Conservation (phyloP, 805 yeast genomes). For the Saccharomycopsis sp. region DNA sequence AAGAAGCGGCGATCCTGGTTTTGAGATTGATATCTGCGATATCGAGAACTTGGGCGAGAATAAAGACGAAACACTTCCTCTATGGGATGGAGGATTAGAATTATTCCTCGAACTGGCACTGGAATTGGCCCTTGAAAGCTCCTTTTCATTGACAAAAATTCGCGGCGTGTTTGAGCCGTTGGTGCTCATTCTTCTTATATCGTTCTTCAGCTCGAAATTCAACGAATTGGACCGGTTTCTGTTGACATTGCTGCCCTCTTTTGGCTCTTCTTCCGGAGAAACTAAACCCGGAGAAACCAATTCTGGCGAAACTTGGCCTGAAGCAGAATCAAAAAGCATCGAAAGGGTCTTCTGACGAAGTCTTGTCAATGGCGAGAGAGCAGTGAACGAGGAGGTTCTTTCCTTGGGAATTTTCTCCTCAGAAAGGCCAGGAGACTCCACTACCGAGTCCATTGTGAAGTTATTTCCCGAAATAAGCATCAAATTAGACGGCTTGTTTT, state of each 20-base stretch:
- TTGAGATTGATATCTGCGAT: conserved; percentile 10
- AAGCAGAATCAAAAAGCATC: conserved; percentile 5
- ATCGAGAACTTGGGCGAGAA: conserved; percentile 1
- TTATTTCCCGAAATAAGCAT: background rate
- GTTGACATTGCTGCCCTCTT: background rate
- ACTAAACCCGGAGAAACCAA: background rate
- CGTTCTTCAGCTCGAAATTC: background rate
- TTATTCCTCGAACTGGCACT: background rate
- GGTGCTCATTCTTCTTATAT: background rate
- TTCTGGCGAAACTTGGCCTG: background rate
- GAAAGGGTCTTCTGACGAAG: conserved; percentile 8
- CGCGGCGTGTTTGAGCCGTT: background rate
- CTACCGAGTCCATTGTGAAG: background rate
- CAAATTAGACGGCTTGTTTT: background rate
- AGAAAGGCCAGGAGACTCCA: background rate
- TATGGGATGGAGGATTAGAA: background rate
- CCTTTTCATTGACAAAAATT: background rate
- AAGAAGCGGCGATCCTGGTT: conserved; percentile 12
- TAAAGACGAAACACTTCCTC: background rate
- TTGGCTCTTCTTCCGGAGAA: background rate
- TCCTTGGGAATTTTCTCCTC: background rate
- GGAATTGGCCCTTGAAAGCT: background rate
- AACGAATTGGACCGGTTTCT: conserved; percentile 17
- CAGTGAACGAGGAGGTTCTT: background rate
- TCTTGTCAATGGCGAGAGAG: conserved; percentile 7